Evolutionary conservation across 495 filamentous ascomycete genomes (phyloP).

Genomic region (Melanomma pulvis-pyrius): DNA sequence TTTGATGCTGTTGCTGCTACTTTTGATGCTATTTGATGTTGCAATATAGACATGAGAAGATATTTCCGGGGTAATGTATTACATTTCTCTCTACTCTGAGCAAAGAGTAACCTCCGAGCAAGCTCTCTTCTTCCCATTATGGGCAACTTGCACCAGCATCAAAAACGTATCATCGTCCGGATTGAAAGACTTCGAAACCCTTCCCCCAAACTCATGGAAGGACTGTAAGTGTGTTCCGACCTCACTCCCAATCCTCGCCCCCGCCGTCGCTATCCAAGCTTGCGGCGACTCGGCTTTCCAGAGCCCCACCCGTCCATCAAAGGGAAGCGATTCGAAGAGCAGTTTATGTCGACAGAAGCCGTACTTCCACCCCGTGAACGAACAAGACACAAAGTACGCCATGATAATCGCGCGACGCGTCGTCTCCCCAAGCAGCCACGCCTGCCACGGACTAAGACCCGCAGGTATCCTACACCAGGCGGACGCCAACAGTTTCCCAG

Average conservation of each 20-base stretch:
- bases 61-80: too few relatives aligned
- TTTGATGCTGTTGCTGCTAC: not conserved
- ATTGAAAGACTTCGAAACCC: not conserved
- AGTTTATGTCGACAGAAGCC: not conserved
- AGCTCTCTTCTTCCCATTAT: conserved; percentile 3
- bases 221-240: not conserved
- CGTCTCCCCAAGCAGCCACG: conserved; percentile 6
- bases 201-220: conserved; percentile 7
- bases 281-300: not conserved
- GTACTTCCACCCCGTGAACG: conserved; percentile 5
- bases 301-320: not conserved
- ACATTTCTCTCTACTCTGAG: not conserved
- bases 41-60: too few relatives aligned
- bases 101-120: not conserved
- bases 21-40: too few relatives aligned
- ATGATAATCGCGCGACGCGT: not conserved
- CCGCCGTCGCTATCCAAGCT: not conserved
- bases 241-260: not conserved
- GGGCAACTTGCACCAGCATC: not conserved
- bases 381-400: not conserved
- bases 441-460: conserved; percentile 6
- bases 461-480: conserved; percentile 4
- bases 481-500: not conserved
- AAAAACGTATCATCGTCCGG: not conserved
- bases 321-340: not conserved